Conservation (phyloP, 768 basidiomycete species). For the Chiua virens region DNA sequence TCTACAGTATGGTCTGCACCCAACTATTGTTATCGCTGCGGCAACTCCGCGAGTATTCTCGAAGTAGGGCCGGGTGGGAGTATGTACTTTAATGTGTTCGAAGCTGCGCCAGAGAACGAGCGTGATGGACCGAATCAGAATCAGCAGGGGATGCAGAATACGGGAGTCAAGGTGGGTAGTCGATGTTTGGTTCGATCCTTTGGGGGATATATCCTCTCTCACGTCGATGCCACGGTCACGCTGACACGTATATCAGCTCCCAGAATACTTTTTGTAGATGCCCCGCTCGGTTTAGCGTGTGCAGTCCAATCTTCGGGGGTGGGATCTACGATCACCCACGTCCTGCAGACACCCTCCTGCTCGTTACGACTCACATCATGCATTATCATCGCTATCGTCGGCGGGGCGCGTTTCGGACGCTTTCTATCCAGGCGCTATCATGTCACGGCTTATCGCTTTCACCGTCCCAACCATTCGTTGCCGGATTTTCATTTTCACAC, state of each 20-base stretch:
- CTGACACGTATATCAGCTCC: conserved; percentile 47
- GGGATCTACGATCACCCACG: conserved; percentile 8
- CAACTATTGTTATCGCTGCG: conserved; percentile 98
- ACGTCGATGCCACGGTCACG: neutral
- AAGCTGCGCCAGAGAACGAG: conserved; percentile 98
- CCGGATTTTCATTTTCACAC: neutral
- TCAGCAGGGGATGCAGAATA: conserved; percentile 73
- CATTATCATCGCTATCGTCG: conserved; percentile 7
- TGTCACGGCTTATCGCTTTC: neutral
- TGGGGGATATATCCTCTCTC: neutral
- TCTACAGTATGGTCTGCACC: conserved; percentile 99
- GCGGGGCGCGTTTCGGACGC: conserved; percentile 6
- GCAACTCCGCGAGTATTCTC: conserved; percentile 94
- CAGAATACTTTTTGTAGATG: conserved; percentile 71
- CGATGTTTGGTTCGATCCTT: neutral
- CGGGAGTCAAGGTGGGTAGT: conserved; percentile 61
- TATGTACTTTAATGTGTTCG: conserved; percentile 97
- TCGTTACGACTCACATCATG: neutral
- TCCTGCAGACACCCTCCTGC: neutral
- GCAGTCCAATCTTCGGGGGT: neutral
- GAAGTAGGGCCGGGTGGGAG: conserved; percentile 89
- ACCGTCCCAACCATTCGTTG: neutral
- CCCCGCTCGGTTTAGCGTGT: neutral
- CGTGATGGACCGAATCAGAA: conserved; percentile 68
- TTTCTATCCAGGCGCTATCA: neutral